phyloP scores from a whole-genome alignment of 2,329 filamentous ascomycete genomes.

The Dothiorella sarmentorum region DNA sequence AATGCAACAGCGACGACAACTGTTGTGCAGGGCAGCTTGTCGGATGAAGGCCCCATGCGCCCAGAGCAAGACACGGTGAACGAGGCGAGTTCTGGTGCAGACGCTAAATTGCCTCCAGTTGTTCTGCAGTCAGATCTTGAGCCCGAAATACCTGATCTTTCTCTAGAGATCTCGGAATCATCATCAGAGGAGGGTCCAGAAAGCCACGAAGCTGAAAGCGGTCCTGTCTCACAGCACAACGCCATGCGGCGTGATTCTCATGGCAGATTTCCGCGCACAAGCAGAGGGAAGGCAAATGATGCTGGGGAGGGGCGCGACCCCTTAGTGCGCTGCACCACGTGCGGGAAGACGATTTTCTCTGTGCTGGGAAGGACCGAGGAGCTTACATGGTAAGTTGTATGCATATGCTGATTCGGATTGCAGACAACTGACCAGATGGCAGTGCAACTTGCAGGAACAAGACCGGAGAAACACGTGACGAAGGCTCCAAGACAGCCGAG shows the following conservation, averaged over 20 bases:
- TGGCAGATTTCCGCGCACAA: background rate
- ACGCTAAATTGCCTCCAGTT: background rate
- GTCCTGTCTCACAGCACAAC: background rate
- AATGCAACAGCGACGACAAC: too few species aligned
- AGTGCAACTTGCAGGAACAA: background rate
- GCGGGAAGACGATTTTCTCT: background rate
- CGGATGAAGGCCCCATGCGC: too few species aligned
- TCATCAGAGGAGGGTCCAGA: background rate
- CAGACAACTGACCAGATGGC: background rate
- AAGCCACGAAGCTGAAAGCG: background rate
- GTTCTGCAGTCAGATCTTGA: background rate
- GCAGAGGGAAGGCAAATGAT: too few species aligned
- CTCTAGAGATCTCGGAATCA: background rate
- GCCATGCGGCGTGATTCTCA: background rate
- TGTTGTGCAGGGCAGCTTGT: too few species aligned
- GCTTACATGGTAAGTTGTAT: background rate
- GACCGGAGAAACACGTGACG: background rate
- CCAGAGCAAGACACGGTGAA: background rate
- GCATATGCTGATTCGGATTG: background rate
- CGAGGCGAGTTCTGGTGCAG: background rate
- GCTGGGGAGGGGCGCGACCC: too few species aligned
- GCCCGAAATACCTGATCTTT: conserved; percentile 1
- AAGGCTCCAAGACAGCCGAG: background rate
- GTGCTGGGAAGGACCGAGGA: background rate
- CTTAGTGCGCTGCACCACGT: background rate